These are phyloP conservation scores for Linnemannia hyalina DNA, from an alignment of 192 early-diverging fungal species.

Conservation along the genomic window DNA sequence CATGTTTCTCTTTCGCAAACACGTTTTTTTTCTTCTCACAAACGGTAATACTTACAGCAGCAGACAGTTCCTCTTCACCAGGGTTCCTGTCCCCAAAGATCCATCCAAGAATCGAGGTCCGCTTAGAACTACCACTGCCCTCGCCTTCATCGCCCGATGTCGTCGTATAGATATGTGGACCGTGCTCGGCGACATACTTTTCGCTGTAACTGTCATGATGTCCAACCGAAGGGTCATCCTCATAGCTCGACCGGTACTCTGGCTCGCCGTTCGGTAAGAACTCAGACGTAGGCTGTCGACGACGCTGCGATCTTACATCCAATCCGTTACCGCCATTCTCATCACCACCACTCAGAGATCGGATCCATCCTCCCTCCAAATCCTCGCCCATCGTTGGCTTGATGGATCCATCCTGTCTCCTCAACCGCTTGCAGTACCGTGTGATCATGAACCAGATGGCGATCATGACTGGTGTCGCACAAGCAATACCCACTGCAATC, in stretches of 20 bases:
- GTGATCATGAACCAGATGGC: slow-evolving; percentile 8
- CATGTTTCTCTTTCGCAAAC: background rate
- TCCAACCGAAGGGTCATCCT: slow-evolving; percentile 26
- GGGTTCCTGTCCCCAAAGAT: background rate
- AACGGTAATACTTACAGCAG: background rate
- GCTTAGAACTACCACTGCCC: background rate
- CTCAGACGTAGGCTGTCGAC: slow-evolving; percentile 2
- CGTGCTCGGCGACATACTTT: slow-evolving; percentile 21
- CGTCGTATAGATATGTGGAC: slow-evolving; percentile 2
- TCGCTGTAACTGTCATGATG: slow-evolving; percentile 24
- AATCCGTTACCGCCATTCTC: background rate
- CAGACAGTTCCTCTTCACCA: background rate
- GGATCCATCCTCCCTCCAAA: background rate
- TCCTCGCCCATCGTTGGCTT: background rate
- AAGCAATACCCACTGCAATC: slow-evolving; percentile 1
- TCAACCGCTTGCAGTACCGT: background rate
- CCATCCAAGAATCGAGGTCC: slow-evolving; percentile 7
- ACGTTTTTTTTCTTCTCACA: background rate
- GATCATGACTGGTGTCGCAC: slow-evolving; percentile 4
- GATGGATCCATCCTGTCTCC: background rate
- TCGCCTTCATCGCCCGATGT: background rate
- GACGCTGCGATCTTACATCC: background rate
- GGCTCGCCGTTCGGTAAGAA: background rate
- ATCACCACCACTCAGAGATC: background rate
- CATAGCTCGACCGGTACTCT: slow-evolving; percentile 14